Base-by-base conservation (phyloP, 257 asterid species). In the Solanum pimpinellifolium region DNA sequence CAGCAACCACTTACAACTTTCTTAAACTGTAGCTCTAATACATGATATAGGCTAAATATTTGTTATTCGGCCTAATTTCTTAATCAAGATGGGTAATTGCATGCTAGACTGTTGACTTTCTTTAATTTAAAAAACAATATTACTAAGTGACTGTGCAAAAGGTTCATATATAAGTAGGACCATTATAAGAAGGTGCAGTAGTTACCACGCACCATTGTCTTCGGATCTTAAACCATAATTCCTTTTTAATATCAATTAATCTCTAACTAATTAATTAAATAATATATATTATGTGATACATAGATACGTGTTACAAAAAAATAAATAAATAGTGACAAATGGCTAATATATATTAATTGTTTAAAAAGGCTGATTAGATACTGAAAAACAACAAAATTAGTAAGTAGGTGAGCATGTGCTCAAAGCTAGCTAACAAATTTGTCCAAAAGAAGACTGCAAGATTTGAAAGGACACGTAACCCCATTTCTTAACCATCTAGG, bases 391-490 rank as follows among this genome's bases (percentile, higher is more conserved):
- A 29, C 85, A 80, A 29, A 80, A 80, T 80, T 80, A 49, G 46
- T 49, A 80, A 47, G 68, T 80, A 68, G 85, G 44, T 80, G 42
- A 80, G 29, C 85, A 80, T 80, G 85, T 80, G 85, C 66, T 25
- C 42, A 47, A 80, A 80, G 60, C 23, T 39, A 74, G 60, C 25
- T 46, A 80, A 15, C 85, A 77, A 25, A 25, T 25, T 80, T 80
- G 41, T n/a, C 23, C 0, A 80, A 80, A 80, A 47, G 44, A 80
- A 80, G 66, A 80, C 18, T 29, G 27, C 85, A 80, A 80, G 85
- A 80, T 80, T 47, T 80, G 85, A 80, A 27, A 47, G 85, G 85
- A 80, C 68, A 80, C 85, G 85, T 80, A 80, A 27, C 18, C 84
- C 68, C 42, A 80, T 47, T 80, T 29, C 66, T 80, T 18, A 80